Percentiles rank a stretch among this genome's conserved stretches.
These are phyloP conservation scores for Elongisporangium anandrum DNA, from an alignment of 352 stramenopile genomes.

Conservation along the genomic window DNA sequence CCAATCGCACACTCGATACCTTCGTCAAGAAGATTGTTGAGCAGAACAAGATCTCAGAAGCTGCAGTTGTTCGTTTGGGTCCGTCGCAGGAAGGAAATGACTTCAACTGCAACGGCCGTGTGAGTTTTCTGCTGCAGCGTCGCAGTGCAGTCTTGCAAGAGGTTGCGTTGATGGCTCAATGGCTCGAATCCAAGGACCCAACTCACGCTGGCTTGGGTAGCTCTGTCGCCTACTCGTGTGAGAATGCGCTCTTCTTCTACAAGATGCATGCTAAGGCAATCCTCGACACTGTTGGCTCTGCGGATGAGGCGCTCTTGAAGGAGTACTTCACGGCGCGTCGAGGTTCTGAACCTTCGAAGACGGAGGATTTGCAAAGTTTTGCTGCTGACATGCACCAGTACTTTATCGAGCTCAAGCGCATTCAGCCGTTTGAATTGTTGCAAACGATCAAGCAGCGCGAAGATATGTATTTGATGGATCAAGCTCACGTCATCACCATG, in stretches of 20 bases:
- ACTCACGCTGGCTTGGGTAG: slow-evolving; percentile 48
- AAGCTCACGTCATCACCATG: slow-evolving; percentile 94
- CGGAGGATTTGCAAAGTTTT: slow-evolving; percentile 34
- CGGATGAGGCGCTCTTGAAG: slow-evolving; percentile 13
- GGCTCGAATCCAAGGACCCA: slow-evolving; percentile 59
- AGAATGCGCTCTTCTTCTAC: slow-evolving; percentile 95
- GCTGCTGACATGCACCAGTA: slow-evolving; percentile 75
- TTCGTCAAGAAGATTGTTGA: slow-evolving; percentile 93
- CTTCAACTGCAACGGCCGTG: slow-evolving; percentile 92
- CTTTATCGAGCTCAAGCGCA: slow-evolving; percentile 91
- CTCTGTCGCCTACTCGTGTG: slow-evolving; percentile 92
- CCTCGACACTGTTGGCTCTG: slow-evolving; percentile 40
- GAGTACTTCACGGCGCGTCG: slow-evolving; percentile 41
- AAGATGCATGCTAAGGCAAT: slow-evolving; percentile 84
- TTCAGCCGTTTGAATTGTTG: slow-evolving; percentile 95
- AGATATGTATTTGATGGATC: slow-evolving; percentile 95
- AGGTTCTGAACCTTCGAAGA: slow-evolving; percentile 11
- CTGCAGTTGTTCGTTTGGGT: slow-evolving; percentile 92
- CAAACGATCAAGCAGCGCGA: slow-evolving; percentile 86
- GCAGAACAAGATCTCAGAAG: slow-evolving; percentile 61
- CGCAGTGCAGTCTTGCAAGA: slow-evolving; percentile 85
- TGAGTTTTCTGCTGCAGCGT: slow-evolving; percentile 73
- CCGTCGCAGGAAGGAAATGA: slow-evolving; percentile 34
- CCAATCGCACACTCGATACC: slow-evolving; percentile 93
- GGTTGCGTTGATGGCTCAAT: slow-evolving; percentile 91